Evolutionary conservation across 768 basidiomycete genomes (phyloP), one percentile per base, ranked within the genome.

Genomic region (Amanita fuliginea): DNA sequence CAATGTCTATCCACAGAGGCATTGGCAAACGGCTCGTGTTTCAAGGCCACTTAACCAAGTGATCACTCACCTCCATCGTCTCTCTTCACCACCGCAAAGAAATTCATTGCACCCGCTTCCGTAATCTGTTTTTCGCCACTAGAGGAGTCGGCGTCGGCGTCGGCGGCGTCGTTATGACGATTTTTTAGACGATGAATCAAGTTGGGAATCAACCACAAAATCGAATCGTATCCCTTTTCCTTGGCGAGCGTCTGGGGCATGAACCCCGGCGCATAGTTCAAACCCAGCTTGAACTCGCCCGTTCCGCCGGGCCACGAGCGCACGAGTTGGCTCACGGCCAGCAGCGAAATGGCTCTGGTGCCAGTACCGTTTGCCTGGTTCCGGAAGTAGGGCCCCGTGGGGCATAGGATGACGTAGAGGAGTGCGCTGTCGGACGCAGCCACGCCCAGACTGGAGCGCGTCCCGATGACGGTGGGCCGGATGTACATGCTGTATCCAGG

Each of bases 401-500:
- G 87, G 1, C 74, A 75, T 22, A 76, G 60, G 58, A 97, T 75
- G 56, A 90, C 76, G 64, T 83, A 95, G 36, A 94, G 74, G 42
- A 80, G 67, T 0, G 90, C 86, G 47, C 79, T 74, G 51, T 81
- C 79, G 0, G 86, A 87, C 0, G 89, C 77, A 4, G 73, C 72
- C 1, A 91, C 81, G 32, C 80, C 76, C 21, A 86, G 42, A 68
- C 68, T 61, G 3, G 67, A 39, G 16, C 74, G 73, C 2, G 76
- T 78, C 6, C 76, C 77, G 49, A 78, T 84, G 59, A 88, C 65
- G 5, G 82, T 91, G 19, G 89, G 85, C 41, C 93, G 82, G 55
- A 96, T 77, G 69, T 95, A 97, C 32, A 97, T 70, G 51, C 84
- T 88, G 63, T 88, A 79, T 11, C 85, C 91, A 1, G 77, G 71